Conservation (phyloP, 345 rosid species). For the Zanthoxylum bungeanum region DNA sequence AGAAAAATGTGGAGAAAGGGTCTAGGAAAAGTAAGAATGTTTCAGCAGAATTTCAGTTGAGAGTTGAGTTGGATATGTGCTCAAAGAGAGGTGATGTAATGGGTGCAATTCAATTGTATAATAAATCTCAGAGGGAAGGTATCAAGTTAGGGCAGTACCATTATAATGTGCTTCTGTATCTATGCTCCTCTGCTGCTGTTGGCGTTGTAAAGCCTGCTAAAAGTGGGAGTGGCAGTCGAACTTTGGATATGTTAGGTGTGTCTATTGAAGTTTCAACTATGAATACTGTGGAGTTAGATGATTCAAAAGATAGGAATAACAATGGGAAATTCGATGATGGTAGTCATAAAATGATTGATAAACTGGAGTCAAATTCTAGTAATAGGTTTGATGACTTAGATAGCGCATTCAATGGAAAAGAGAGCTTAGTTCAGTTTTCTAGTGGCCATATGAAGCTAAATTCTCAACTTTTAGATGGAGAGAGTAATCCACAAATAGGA, state of each 20-base stretch:
- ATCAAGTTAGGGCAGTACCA: slow-evolving; percentile 46
- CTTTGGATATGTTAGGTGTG: slow-evolving; percentile 20
- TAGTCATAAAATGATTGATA: slow-evolving; percentile 6
- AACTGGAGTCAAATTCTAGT: slow-evolving; percentile 7
- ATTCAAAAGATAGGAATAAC: slow-evolving; percentile 1
- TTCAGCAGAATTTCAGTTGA: slow-evolving; percentile 20
- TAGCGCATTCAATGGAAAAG: slow-evolving; percentile 9
- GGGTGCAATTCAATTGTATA: slow-evolving; percentile 51
- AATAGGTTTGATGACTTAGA: slow-evolving; percentile 10
- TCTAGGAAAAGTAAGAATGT: slow-evolving; percentile 31
- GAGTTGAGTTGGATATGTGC: slow-evolving; percentile 50
- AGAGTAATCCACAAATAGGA: neutral
- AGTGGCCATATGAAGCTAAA: slow-evolving; percentile 13
- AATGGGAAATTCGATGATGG: neutral
- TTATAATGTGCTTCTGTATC: slow-evolving; percentile 53
- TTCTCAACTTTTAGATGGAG: slow-evolving; percentile 14
- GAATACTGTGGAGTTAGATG: slow-evolving; percentile 12
- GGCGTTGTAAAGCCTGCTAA: slow-evolving; percentile 65
- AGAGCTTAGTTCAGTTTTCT: slow-evolving; percentile 14
- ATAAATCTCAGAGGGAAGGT: slow-evolving; percentile 43
- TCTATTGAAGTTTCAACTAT: slow-evolving; percentile 12
- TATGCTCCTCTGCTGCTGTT: slow-evolving; percentile 68
- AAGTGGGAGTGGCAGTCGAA: slow-evolving; percentile 43
- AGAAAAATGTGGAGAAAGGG: slow-evolving; percentile 17
- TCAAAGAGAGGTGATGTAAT: slow-evolving; percentile 56